Evolutionary conservation across 208 protist species (phyloP), one percentile per base, ranked within the genome.

Genomic region (Leishmania aethiopica): DNA sequence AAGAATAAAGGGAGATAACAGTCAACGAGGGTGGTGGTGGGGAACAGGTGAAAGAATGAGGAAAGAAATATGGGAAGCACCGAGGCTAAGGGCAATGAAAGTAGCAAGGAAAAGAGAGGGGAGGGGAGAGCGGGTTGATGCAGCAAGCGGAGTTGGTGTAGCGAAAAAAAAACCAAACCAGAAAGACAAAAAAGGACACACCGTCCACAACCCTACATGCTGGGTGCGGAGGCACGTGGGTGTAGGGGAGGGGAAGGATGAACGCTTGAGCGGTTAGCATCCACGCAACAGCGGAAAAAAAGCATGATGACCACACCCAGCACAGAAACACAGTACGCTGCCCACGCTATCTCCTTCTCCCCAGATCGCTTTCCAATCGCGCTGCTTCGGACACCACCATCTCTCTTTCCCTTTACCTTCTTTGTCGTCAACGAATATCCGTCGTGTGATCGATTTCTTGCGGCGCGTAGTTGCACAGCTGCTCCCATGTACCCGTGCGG

Each of bases 391-490:
- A 67, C 53, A 40, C 40, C 37, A 53, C 37, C 37, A 42, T 42
- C 3, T 74, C 42, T 25, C 37, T 62, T 32, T 60, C 47, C 35
- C 40, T 47, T 32, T 15, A 6, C 22, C 8, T 17, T 57, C 81
- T 59, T 32, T 22, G 10, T 19, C 69, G 45, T 86, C 49, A 96
- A 55, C 93, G 93, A 75, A 95, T 95, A 55, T 95, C 93, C 2
- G 91, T 96, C 19, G 89, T 91, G 79, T 95, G 93, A 67, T 95
- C 92, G 49, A 96, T 76, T 80, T 96, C 93, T 64, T 87, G 83
- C 64, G 85, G 79, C 25, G n/a, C 81, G 90, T 91, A 96, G 83
- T 91, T 79, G 84, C 93, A 96, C 42, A 96, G 75, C 75, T 89
- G 82, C 47, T 90, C 88, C 93, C 93, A 96, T 22, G 85, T 88